A percentile compares a stretch with the other conserved stretches of the same genome.
phyloP scores from a whole-genome alignment of 2,329 filamentous ascomycete genomes.

The Neurospora sp. region DNA sequence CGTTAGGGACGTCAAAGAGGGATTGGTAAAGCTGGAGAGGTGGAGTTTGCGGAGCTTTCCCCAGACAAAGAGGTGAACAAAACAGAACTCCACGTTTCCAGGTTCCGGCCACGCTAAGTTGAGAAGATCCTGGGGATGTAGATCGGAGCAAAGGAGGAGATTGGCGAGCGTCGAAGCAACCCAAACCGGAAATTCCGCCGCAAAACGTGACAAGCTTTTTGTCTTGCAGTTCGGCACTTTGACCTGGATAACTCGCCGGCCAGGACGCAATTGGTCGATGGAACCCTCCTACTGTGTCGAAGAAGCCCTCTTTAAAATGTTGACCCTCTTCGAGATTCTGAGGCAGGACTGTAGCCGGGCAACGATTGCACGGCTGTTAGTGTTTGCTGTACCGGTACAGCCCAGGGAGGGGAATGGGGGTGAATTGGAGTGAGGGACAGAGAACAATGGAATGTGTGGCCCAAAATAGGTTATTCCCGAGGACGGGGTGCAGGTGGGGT shows the following conservation, averaged over 20 bases:
- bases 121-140: background rate
- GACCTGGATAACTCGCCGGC: background rate
- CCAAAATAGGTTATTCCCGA: background rate
- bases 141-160: background rate
- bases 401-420: background rate
- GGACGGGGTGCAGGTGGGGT: constrained; percentile 2
- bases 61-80: background rate
- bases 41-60: background rate
- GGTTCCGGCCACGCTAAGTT: background rate
- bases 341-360: background rate
- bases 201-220: background rate
- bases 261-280: constrained; percentile 10
- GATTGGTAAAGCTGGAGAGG: background rate
- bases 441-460: constrained; percentile 7
- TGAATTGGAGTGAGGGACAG: background rate
- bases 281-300: background rate
- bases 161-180: background rate
- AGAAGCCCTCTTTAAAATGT: background rate
- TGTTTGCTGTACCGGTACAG: background rate
- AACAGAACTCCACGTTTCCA: background rate
- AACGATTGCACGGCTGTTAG: background rate
- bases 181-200: background rate
- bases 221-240: background rate
- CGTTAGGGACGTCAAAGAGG: background rate
- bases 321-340: background rate